Percentiles rank a stretch among this genome's conserved stretches.
Evolutionary conservation across 1,139 yeast genomes (phyloP).

Genomic region (Magnusiomyces clavatus): DNA sequence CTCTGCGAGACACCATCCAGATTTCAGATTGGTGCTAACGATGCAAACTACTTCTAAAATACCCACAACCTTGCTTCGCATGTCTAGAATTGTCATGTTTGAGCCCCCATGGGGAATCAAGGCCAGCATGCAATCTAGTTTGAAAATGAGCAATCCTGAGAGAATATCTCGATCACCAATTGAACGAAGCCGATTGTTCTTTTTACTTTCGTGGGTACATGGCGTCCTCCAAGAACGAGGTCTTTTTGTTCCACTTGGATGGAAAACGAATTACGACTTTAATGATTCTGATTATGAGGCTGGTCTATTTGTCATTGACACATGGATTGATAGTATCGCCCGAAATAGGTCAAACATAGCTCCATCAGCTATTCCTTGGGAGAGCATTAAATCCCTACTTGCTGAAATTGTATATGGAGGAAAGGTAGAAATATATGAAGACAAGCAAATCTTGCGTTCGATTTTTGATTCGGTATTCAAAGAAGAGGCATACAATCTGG

Average conservation of each 20-base stretch:
- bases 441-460: conserved; percentile 30
- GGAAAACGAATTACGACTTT: conserved; percentile 54
- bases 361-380: conserved; percentile 52
- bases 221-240: conserved; percentile 51
- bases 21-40: conserved; percentile 53
- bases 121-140: conserved; percentile 35
- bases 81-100: conserved; percentile 46
- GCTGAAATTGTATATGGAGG: conserved; percentile 67
- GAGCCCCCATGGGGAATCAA: conserved; percentile 61
- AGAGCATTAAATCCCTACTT: conserved; percentile 42
- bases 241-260: conserved; percentile 57
- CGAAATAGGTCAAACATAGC: conserved; percentile 36
- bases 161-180: conserved; percentile 31
- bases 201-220: conserved; percentile 65
- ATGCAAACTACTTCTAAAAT: conserved; percentile 43
- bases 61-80: conserved; percentile 49
- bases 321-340: conserved; percentile 32
- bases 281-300: conserved; percentile 67
- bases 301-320: conserved; percentile 40
- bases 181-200: conserved; percentile 43
- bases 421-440: conserved; percentile 47
- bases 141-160: conserved; percentile 27
- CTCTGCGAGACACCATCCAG: conserved; percentile 22
- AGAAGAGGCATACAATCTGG: conserved; percentile 32
- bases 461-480: conserved; percentile 33